Conservation (phyloP, 495 filamentous ascomycete genomes). For the Neurospora sp. region DNA sequence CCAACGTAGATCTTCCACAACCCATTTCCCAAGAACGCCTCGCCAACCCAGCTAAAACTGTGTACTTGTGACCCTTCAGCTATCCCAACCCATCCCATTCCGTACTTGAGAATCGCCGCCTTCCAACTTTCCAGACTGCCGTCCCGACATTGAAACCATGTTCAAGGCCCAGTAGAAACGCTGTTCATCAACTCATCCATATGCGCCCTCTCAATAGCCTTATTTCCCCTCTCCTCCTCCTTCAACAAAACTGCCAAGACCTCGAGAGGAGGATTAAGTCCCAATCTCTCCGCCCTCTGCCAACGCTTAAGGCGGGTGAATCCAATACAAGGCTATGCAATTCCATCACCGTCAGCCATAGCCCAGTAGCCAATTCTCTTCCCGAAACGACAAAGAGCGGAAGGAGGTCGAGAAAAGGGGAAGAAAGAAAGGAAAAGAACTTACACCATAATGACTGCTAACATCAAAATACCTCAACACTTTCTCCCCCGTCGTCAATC, state of each 20-base stretch:
- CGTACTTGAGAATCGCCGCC: not conserved
- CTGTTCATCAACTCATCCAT: conserved; percentile 70
- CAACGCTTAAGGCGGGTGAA: conserved; percentile 74
- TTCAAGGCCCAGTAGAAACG: conserved; percentile 21
- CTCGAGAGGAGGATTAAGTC: conserved; percentile 78
- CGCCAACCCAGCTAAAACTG: not conserved
- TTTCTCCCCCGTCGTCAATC: conserved; percentile 64
- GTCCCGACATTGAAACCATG: too few species aligned
- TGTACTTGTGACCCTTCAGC: not conserved
- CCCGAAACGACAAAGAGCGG: not conserved
- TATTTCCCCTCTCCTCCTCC: conserved; percentile 48
- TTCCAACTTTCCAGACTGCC: too few species aligned
- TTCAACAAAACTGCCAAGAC: conserved; percentile 78
- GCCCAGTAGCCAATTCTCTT: not conserved
- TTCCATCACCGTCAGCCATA: not conserved
- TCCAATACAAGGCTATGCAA: conserved; percentile 70
- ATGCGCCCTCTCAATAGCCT: conserved; percentile 50
- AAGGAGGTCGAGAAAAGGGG: not conserved
- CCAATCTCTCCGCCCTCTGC: conserved; percentile 70
- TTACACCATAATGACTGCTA: conserved; percentile 77
- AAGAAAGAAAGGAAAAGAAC: conserved; percentile 28
- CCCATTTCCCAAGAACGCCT: not conserved
- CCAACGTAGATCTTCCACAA: not conserved
- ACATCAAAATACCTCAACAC: conserved; percentile 84
- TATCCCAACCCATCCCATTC: not conserved